Conservation (phyloP, 768 basidiomycete genomes). For the Nevesoporus exiguus region DNA sequence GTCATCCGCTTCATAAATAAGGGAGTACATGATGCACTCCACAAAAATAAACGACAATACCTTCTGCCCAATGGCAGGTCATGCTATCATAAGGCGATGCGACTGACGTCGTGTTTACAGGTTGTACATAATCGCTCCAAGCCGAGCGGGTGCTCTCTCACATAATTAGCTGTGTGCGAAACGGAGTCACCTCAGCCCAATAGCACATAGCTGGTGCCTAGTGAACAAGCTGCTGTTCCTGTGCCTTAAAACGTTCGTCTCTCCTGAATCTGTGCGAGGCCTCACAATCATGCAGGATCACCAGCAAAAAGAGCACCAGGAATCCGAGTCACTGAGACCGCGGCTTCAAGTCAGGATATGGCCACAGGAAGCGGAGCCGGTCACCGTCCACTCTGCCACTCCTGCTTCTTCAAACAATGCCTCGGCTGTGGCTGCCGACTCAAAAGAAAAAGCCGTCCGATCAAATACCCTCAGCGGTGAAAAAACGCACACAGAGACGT, state of each 20-base stretch:
- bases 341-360: conserved; percentile 11
- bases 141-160: neutral
- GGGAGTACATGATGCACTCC: no score
- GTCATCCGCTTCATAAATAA: no score
- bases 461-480: neutral
- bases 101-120: no score
- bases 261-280: neutral
- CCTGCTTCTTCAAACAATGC: neutral
- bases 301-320: neutral
- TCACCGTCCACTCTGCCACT: neutral
- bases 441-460: neutral
- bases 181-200: neutral
- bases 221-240: neutral
- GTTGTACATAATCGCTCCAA: neutral
- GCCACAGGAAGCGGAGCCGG: neutral
- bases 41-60: no score
- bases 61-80: no score
- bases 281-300: conserved; percentile 9
- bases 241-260: neutral
- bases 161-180: neutral
- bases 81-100: neutral
- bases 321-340: neutral
- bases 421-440: neutral
- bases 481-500: neutral
- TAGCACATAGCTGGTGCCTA: neutral